Evolutionary conservation across 495 filamentous ascomycete species (phyloP), one percentile per base, ranked within the genome.

Genomic region (Neurospora cerealis): DNA sequence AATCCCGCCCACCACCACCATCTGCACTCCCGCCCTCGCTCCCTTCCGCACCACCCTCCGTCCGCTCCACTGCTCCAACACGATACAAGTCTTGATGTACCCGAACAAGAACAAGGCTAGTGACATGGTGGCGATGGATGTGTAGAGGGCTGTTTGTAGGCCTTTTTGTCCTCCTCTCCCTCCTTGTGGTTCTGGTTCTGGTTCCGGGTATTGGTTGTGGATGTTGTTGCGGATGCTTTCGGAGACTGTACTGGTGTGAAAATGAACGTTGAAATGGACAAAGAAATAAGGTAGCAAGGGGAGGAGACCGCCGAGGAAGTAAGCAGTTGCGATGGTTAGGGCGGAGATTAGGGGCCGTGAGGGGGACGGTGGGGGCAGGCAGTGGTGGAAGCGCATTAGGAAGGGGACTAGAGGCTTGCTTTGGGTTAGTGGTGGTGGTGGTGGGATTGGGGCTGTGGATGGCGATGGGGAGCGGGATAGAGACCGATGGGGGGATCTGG

Each of bases 51-150:
- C 74, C 38, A 48, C 71, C 28, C 71, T 21, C 15, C 77, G 62
- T 10, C 80, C 75, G 42, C 78, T 77, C 21, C 80, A 83, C 24
- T 13, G 46, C n/a, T 78, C 76, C 19, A 81, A 75, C 17, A 81
- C 82, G 24, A 83, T 74, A 15, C 75, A 83, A 69, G 84, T 85
- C 78, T 88, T 88, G 73, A 81, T 74, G 75, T 83, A 88, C 3
- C 88, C 88, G 73, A 89, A 89, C 21, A 21, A n/a, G 42, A 46
- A 46, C 8, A 46, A 21, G 19, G 8, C 42, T 4, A 46, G 8
- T n/a, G 42, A 46, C 19, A 46, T 46, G 42, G 42, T 21, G 40
- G 40, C 40, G 3, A 46, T 46, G 42, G 42, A 46, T 0, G 0
- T 46, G 8, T 46, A n/a, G 19, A 46, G 19, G 42, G 42, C 42